Base-by-base conservation (phyloP, 2,329 filamentous ascomycete species). In the Colletotrichum incanum region DNA sequence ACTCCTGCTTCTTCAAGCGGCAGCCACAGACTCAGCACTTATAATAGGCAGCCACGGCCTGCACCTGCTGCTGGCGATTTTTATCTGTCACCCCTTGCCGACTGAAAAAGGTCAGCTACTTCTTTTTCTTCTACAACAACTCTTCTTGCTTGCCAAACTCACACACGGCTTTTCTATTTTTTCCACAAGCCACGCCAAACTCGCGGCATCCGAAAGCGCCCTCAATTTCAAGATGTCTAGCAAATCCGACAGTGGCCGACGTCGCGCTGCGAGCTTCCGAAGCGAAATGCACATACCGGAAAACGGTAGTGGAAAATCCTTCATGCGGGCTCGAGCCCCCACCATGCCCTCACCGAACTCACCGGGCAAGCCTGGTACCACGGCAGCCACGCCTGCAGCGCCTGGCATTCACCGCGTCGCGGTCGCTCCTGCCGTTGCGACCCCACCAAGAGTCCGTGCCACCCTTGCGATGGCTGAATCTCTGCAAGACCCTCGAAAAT, bases 401-500 rank as follows among this genome's bases (percentile, higher is more conserved):
- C 56, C 45, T 63, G 41, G 31, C 60, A 49, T 64, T 52, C 34
- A 55, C 23, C 64, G 56, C 41, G 47, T 45, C 66, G 65, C 62
- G 50, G 34, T 47, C 43, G 23, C 69, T 23, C 37, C 60, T 59
- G 52, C 37, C 54, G 31, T 41, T 18, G 54, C n/a, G 8, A 66
- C 67, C 55, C 67, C 47, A 67, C 49, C n/a, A 9, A 1, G 6
- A 50, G 71, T 20, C 71, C 61, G 71, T 73, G 71, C 71, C 14
- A 73, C 12, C 71, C 71, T 56, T 58, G 54, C 65, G 56, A 63
- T 43, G 52, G 52, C 52, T 45, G 61, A 58, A 62, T 50, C 49
- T 59, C 26, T 41, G 58, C 54, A 43, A 59, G 65, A 41, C 52
- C 37, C 70, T 69, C 70, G 67, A 62, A 73, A 73, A 71, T 50